Base-by-base conservation (phyloP, 2,329 filamentous ascomycete species). In the Fusarium clavum region DNA sequence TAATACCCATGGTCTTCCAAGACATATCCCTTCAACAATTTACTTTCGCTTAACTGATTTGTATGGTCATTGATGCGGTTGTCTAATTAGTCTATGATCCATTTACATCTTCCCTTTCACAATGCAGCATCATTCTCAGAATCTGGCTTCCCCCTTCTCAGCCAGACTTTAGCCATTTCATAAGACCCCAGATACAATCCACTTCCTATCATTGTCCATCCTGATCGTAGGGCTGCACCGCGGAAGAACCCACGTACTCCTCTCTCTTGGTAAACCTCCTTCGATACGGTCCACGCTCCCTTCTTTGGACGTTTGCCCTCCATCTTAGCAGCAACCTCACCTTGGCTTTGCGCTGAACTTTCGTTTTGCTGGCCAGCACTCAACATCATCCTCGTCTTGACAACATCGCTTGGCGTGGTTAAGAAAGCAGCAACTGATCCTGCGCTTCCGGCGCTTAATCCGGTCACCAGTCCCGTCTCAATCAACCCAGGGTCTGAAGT, bases 351-450 rank as follows among this genome's bases (percentile, higher is more conserved):
- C 8, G 30, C 16, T 3, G 46, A 40, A 27, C 25, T 67, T 25
- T 70, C 49, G 8, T 10, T 48, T 25, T 48, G 64, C 25, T 51
- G 73, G 29, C 82, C 84, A 2, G 89, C 89, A 30, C 86, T 85
- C 27, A 97, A 83, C 94, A 97, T 97, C 80, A 97, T 92, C 52
- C 93, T 83, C 69, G 94, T 97, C 83, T 97, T 97, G 25, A 97
- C 87, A 12, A 97, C 93, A 79, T 97, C 94, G 58, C 94, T 89
- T 0, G 94, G 94, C 53, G 94, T 97, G 3, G 94, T 97, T n/a
- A 96, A 78, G 12, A 92, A 86, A 1, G 94, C 92, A 0, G 94
- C 91, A 11, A 95, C 79, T 8, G 89, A 88, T 0, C 94, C 94
- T 0, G 94, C 92, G 18, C 86, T 79, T 3, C 91, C 93, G 0